Evolutionary conservation across 192 early-diverging fungal species (phyloP).

Genomic region (Backusella mclennaniae): DNA sequence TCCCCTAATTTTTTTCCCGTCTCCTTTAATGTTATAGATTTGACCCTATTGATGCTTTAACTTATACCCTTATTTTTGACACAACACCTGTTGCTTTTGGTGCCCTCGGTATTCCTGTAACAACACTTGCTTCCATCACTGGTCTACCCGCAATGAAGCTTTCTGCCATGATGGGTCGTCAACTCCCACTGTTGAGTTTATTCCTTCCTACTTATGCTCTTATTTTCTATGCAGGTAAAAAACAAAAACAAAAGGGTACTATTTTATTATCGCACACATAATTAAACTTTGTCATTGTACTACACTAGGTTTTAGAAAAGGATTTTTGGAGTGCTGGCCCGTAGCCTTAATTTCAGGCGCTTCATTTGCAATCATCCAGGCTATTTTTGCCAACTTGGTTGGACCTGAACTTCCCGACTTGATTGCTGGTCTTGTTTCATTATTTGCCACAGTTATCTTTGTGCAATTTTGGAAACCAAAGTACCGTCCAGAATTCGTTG

Average conservation of each 20-base stretch:
- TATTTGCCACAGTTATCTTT: conserved; percentile 27
- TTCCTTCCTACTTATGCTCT: conserved; percentile 36
- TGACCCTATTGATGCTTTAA: conserved; percentile 36
- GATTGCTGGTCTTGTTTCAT: conserved; percentile 34
- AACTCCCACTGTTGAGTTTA: conserved; percentile 32
- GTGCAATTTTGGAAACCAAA: conserved; percentile 41
- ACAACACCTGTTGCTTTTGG: conserved; percentile 37
- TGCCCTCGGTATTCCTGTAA: conserved; percentile 41
- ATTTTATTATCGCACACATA: background rate
- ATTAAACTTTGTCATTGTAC: background rate
- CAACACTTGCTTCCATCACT: conserved; percentile 35
- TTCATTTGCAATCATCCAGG: conserved; percentile 37
- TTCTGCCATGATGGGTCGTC: conserved; percentile 38
- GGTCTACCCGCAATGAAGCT: conserved; percentile 24
- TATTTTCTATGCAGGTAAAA: conserved; percentile 28
- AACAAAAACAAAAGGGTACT: background rate
- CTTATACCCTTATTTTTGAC: conserved; percentile 34
- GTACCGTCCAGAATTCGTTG: conserved; percentile 28
- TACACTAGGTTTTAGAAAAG: conserved; percentile 18
- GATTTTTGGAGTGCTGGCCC: conserved; percentile 38
- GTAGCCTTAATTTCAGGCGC: conserved; percentile 25
- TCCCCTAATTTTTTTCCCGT: background rate
- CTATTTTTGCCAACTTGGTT: conserved; percentile 36
- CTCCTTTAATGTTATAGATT: conserved; percentile 14
- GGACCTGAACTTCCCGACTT: conserved; percentile 42